A percentile compares a stretch with the other conserved stretches of the same genome.
These are phyloP conservation scores for Dionaea muscipula DNA, from an alignment of 179 eudicot genomes.

Conservation along the genomic window DNA sequence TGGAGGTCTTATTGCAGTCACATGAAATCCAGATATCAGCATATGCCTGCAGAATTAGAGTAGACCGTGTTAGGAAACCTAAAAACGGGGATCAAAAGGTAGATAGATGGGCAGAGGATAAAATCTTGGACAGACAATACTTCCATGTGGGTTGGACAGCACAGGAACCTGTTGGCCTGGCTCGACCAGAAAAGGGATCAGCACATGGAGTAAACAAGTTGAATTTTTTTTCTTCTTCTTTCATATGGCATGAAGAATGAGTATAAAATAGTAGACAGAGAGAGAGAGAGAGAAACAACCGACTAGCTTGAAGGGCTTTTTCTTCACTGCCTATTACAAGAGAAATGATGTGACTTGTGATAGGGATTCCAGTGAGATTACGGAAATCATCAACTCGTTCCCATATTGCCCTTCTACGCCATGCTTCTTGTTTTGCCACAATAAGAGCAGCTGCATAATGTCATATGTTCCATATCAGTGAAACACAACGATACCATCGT, in stretches of 20 bases:
- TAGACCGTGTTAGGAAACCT: conserved; percentile 3
- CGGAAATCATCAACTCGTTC: conserved; percentile 70
- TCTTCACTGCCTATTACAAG: conserved; percentile 81
- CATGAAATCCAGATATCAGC: conserved; percentile 75
- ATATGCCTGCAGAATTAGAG: conserved; percentile 41
- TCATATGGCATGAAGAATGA: background rate
- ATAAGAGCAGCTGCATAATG: conserved; percentile 61
- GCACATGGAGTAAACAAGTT: too few species aligned
- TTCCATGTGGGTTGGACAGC: too few species aligned
- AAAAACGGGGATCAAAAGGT: background rate
- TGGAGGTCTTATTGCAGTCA: conserved; percentile 92
- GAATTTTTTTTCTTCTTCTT: too few species aligned
- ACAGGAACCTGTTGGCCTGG: too few species aligned
- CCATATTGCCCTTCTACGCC: conserved; percentile 82
- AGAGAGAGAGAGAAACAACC: conserved; percentile 26
- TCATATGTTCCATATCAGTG: background rate
- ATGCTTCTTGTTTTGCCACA: conserved; percentile 70
- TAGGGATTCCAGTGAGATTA: conserved; percentile 57
- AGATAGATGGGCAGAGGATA: too few species aligned
- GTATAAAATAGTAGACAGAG: background rate
- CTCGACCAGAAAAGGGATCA: too few species aligned
- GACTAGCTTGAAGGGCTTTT: conserved; percentile 71
- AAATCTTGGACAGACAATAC: too few species aligned
- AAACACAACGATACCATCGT: too few species aligned
- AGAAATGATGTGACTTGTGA: conserved; percentile 82